Conservation (phyloP, 306 rosid species). For the Medicago lupulina region DNA sequence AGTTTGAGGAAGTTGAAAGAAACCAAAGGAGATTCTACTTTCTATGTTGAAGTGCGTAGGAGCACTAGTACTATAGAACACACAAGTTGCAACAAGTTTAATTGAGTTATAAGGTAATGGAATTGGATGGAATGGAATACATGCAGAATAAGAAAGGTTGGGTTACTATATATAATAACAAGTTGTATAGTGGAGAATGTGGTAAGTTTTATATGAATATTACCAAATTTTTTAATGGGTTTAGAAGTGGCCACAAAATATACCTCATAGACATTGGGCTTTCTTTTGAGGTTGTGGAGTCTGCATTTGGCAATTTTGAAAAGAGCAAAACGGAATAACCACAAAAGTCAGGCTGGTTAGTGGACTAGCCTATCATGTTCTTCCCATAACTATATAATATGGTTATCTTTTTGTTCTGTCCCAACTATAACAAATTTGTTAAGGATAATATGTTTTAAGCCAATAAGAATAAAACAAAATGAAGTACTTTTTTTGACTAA, state of each 20-base stretch:
- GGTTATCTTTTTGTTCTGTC: slow-evolving; percentile 40
- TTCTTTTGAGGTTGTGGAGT: slow-evolving; percentile 56
- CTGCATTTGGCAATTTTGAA: slow-evolving; percentile 55
- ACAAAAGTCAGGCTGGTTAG: slow-evolving; percentile 37
- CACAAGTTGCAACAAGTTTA: slow-evolving; percentile 44
- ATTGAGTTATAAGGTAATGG: slow-evolving; percentile 40
- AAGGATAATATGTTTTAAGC: slow-evolving; percentile 33
- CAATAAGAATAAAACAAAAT: background rate
- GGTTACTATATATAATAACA: slow-evolving; percentile 50
- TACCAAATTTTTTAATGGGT: slow-evolving; percentile 46
- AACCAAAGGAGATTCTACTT: slow-evolving; percentile 5
- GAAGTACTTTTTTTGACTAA: background rate
- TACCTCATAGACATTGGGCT: slow-evolving; percentile 48
- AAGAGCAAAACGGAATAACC: slow-evolving; percentile 56
- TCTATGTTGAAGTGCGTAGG: slow-evolving; percentile 11
- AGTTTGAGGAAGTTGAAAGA: slow-evolving; percentile 47
- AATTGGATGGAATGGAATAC: slow-evolving; percentile 40
- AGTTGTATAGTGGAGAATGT: slow-evolving; percentile 56
- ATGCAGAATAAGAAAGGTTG: slow-evolving; percentile 53
- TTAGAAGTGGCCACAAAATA: slow-evolving; percentile 72
- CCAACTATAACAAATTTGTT: slow-evolving; percentile 7
- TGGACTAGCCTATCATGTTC: slow-evolving; percentile 65
- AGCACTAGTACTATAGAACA: slow-evolving; percentile 36
- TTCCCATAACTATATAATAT: slow-evolving; percentile 60
- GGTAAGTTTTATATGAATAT: slow-evolving; percentile 49